Base-by-base conservation (phyloP, 2,329 filamentous ascomycete species). In the Camillea tinctor region DNA sequence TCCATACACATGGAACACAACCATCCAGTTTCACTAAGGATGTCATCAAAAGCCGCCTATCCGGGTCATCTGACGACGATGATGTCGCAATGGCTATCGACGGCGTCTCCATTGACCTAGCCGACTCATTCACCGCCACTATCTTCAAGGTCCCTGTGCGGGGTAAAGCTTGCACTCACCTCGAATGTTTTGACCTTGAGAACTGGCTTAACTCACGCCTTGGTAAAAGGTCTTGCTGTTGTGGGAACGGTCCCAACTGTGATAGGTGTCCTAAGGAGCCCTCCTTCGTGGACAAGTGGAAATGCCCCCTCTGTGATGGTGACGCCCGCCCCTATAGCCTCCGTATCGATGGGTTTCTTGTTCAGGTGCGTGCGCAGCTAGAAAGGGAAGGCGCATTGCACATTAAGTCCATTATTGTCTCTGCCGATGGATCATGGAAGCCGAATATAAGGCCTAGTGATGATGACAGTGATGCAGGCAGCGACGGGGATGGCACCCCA, bases 161-260 rank as follows among this genome's bases (percentile, higher is more conserved):
- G 24, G 88, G 92, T 23, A 77, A 69, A 7, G 68, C 74, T 2
- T 99, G 95, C 73, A 78, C 79, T 22, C 94, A 99, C 71, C 79
- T 89, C 40, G 92, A 97, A 71, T 97, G 93, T 71, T 97, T 98
- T 71, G 94, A 98, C 72, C 85, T 97, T 7, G 84, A 90, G 20
- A 93, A 85, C 0, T 98, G 92, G 79, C 82, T 99, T 8, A 74
- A 80, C 15, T 91, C 89, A 4, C 86, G 91, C 50, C 79, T 80
- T 4, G 75, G 76, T 15, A 82, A 81, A 61, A 72, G 75, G 22
- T 65, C 69, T 22, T 66, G 65, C 22, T 67, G 66, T 26, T 81
- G 78, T 65, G 67, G 70, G 54, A 72, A 79, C 55, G 59, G 66
- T 21, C 56, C 72, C 54, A 67, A 72, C 48, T 81, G 81, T 57